A percentile compares a stretch with the other conserved stretches of the same genome.
Conservation (phyloP, 306 rosid species). For the Prunus mume region DNA sequence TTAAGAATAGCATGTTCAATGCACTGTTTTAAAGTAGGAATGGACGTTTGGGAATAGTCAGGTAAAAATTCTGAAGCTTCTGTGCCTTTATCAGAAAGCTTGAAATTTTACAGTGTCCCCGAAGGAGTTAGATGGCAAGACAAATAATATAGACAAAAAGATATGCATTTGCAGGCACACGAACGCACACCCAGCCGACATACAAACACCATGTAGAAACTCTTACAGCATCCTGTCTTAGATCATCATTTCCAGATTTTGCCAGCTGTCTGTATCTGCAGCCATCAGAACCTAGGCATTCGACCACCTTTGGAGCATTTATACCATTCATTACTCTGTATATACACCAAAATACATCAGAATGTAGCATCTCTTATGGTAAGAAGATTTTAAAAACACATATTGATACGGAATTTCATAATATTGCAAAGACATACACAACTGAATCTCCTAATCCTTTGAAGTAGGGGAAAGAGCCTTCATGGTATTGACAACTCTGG, state of each 20-base stretch:
- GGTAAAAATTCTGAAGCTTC: neutral
- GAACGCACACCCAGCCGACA: neutral
- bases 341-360: slow-evolving; percentile 24
- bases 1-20: neutral
- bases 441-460: slow-evolving; percentile 75
- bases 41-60: neutral
- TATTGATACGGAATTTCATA: slow-evolving; percentile 6
- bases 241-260: slow-evolving; percentile 95
- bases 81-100: neutral
- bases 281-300: slow-evolving; percentile 95
- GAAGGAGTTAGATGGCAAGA: slow-evolving; percentile 16
- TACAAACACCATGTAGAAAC: slow-evolving; percentile 7
- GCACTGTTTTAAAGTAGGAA: neutral
- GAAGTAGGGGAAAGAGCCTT: slow-evolving; percentile 89
- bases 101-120: neutral
- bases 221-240: slow-evolving; percentile 93
- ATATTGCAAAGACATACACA: slow-evolving; percentile 47
- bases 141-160: neutral
- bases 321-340: slow-evolving; percentile 91
- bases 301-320: slow-evolving; percentile 95
- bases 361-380: slow-evolving; percentile 15
- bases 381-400: neutral
- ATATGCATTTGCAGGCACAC: neutral
- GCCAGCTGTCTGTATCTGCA: slow-evolving; percentile 78
- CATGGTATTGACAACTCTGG: slow-evolving; percentile 67